Evolutionary conservation across 2,329 filamentous ascomycete species (phyloP).

Genomic region (Geosmithia putterillii): DNA sequence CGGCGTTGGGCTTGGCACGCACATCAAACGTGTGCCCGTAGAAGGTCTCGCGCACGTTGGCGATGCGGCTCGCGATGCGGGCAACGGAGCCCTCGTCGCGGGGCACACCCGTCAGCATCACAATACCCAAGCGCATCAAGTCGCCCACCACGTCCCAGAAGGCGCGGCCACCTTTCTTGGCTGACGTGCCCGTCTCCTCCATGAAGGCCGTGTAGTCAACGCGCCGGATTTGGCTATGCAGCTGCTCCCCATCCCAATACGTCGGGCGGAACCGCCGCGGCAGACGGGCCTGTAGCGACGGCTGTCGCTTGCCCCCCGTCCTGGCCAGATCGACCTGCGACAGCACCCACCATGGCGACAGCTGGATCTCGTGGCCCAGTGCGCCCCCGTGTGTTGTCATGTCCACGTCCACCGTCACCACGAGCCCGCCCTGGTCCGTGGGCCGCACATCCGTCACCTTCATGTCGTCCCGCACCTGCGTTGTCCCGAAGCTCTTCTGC

Average conservation of each 20-base stretch:
- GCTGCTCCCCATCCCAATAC: conserved; percentile 25
- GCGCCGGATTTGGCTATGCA: conserved; percentile 31
- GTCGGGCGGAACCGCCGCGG: conserved; percentile 10
- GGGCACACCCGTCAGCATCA: conserved; percentile 69
- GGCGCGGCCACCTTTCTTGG: conserved; percentile 5
- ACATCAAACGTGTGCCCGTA: conserved; percentile 92
- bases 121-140: conserved; percentile 55
- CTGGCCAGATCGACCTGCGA: not conserved
- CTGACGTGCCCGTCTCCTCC: conserved; percentile 30
- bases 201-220: conserved; percentile 66
- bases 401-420: conserved; percentile 47
- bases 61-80: conserved; percentile 59
- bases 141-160: conserved; percentile 51
- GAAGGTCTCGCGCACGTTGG: conserved; percentile 72
- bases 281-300: conserved; percentile 6
- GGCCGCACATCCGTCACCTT: conserved; percentile 15
- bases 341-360: not conserved
- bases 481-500: conserved; percentile 39
- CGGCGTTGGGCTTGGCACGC: conserved; percentile 64
- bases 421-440: conserved; percentile 27
- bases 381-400: conserved; percentile 14
- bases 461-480: conserved; percentile 23
- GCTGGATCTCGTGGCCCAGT: conserved; percentile 11
- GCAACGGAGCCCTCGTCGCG: conserved; percentile 52
- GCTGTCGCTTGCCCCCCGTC: conserved; percentile 9